phyloP scores from a whole-genome alignment of 805 yeast genomes.

The Kodamaea laetipori region DNA sequence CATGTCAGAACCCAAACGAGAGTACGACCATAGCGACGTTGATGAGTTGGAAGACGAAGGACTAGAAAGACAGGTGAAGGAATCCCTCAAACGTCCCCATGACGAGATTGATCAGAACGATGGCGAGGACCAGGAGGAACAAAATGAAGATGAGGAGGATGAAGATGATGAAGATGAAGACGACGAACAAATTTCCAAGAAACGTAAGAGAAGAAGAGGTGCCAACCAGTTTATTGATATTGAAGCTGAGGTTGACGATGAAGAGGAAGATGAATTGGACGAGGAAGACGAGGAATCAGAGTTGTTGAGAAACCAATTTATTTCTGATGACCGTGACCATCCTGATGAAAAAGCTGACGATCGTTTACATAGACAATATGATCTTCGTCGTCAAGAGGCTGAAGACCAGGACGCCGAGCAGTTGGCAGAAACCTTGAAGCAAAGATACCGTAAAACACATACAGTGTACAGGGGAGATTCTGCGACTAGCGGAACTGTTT shows the following conservation, averaged over 20 bases:
- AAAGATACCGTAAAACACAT: conserved; percentile 86
- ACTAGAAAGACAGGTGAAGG: conserved; percentile 18
- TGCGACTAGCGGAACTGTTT: conserved; percentile 60
- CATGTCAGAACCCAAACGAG: conserved; percentile 13
- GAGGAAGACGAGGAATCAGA: conserved; percentile 92
- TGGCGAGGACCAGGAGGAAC: conserved; percentile 24
- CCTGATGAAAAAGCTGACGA: conserved; percentile 42
- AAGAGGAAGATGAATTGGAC: conserved; percentile 90
- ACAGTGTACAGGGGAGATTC: conserved; percentile 85
- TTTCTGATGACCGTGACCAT: conserved; percentile 65
- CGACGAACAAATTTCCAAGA: conserved; percentile 52
- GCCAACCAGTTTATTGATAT: conserved; percentile 93
- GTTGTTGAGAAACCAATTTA: conserved; percentile 75
- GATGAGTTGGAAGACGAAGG: conserved; percentile 17
- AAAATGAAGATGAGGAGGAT: conserved; percentile 51
- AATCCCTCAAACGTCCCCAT: conserved; percentile 6
- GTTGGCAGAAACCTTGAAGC: conserved; percentile 87
- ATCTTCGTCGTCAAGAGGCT: conserved; percentile 79
- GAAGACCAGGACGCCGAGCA: conserved; percentile 95
- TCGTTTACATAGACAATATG: conserved; percentile 87
- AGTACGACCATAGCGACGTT: conserved; percentile 12
- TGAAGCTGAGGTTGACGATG: conserved; percentile 98
- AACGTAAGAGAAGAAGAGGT: conserved; percentile 48
- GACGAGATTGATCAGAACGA: conserved; percentile 10
- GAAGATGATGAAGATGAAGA: conserved; percentile 51